These are phyloP conservation scores for Prorocentrum cordatum DNA, from an alignment of 169 alveolate genomes.

Conservation along the genomic window DNA sequence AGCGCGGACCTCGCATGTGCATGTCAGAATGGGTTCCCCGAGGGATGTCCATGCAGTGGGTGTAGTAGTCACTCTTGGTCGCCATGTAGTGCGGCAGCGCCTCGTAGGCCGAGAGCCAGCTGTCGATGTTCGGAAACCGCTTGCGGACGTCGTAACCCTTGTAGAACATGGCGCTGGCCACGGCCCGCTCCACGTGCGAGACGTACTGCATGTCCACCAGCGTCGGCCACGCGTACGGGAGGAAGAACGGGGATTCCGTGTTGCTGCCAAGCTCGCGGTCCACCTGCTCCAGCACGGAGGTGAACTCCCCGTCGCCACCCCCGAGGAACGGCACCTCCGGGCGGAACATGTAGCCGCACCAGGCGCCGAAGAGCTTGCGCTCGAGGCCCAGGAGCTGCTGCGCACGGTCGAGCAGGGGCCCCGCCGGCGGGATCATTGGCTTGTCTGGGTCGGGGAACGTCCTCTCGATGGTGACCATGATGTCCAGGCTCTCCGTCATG, in stretches of 20 bases:
- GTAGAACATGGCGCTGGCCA: constrained; percentile 48
- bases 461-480: constrained; percentile 17
- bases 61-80: constrained; percentile 65
- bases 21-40: no score
- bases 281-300: constrained; percentile 11
- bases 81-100: constrained; percentile 67
- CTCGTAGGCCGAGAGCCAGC: constrained; percentile 30
- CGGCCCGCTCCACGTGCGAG: constrained; percentile 48
- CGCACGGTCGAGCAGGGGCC: constrained; percentile 27
- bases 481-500: constrained; percentile 60
- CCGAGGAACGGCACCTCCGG: constrained; percentile 55
- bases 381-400: constrained; percentile 5
- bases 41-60: no score
- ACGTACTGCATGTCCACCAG: constrained; percentile 70
- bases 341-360: constrained; percentile 35
- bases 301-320: constrained; percentile 29
- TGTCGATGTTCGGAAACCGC: constrained; percentile 17
- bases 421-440: constrained; percentile 21
- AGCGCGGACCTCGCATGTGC: no score
- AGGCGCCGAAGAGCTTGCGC: constrained; percentile 43
- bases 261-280: constrained; percentile 9
- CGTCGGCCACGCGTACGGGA: constrained; percentile 47
- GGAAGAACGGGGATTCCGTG: constrained; percentile 48
- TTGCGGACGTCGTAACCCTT: constrained; percentile 46
- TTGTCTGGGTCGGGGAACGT: constrained; percentile 40